Percentiles rank a stretch among this genome's conserved stretches.
phyloP scores from a whole-genome alignment of 2,329 filamentous ascomycete genomes.

The Fusarium anthophilum region DNA sequence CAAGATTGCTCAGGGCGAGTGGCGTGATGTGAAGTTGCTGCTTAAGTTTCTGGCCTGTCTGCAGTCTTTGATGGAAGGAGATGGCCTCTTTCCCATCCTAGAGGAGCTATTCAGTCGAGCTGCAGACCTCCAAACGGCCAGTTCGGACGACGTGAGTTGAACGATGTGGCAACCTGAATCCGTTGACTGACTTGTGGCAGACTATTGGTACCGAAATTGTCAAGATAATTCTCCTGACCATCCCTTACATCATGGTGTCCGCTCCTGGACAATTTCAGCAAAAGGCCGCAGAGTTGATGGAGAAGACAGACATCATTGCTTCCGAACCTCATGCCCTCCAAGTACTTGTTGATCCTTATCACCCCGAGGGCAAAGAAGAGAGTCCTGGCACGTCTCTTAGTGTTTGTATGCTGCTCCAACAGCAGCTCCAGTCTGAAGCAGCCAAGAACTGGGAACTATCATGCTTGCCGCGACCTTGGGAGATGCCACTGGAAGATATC shows the following conservation, averaged over 20 bases:
- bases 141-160: conserved; percentile 84
- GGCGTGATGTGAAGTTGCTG: conserved; percentile 90
- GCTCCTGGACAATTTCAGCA: conserved; percentile 75
- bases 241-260: conserved; percentile 87
- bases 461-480: conserved; percentile 74
- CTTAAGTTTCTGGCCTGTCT: conserved; percentile 90
- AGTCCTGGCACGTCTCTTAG: conserved; percentile 72
- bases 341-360: conserved; percentile 86
- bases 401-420: conserved; percentile 83
- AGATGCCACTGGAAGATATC: conserved; percentile 68
- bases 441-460: conserved; percentile 77
- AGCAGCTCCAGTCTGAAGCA: conserved; percentile 83
- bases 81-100: conserved; percentile 85
- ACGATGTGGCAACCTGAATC: background rate
- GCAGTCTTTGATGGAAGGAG: conserved; percentile 80
- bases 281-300: conserved; percentile 81
- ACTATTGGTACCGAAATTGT: conserved; percentile 85
- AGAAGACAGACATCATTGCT: conserved; percentile 95
- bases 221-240: conserved; percentile 94
- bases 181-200: conserved; percentile 47
- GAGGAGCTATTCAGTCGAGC: conserved; percentile 92
- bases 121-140: conserved; percentile 92
- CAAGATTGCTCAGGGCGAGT: conserved; percentile 76
- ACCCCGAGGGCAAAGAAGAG: conserved; percentile 69
- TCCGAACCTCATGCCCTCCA: conserved; percentile 88